Evolutionary conservation across 2,329 filamentous ascomycete genomes (phyloP).

Genomic region (Plenodomus lindquistii): DNA sequence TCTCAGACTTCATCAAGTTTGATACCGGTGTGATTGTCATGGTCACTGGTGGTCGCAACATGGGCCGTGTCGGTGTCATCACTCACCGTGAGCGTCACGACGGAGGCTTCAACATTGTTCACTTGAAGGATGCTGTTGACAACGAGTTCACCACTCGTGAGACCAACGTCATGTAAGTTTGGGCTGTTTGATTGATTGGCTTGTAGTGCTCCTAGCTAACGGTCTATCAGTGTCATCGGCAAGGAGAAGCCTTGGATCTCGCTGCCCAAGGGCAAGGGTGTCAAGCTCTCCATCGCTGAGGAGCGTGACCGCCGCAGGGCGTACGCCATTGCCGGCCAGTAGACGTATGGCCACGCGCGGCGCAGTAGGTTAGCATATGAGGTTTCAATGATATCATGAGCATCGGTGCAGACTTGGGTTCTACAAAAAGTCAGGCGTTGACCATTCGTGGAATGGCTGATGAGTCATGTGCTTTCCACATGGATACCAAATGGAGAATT

Average conservation of each 20-base stretch:
- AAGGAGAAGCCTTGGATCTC: slow-evolving; percentile 99
- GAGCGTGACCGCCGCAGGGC: slow-evolving; percentile 97
- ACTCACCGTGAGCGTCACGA: slow-evolving; percentile 99
- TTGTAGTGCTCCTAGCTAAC: slow-evolving; percentile 14
- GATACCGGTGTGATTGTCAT: slow-evolving; percentile 98
- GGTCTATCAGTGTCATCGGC: slow-evolving; percentile 72
- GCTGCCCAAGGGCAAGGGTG: slow-evolving; percentile 99
- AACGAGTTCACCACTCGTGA: slow-evolving; percentile 99
- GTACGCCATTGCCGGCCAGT: slow-evolving; percentile 58
- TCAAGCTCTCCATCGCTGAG: slow-evolving; percentile 95
- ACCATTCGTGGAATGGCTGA: slow-evolving; percentile 37
- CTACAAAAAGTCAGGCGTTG: slow-evolving; percentile 42
- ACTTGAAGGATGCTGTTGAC: slow-evolving; percentile 99
- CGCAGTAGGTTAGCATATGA: slow-evolving; percentile 30
- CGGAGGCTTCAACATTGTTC: slow-evolving; percentile 99
- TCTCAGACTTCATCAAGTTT: slow-evolving; percentile 97
- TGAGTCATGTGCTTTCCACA: slow-evolving; percentile 39
- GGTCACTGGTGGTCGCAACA: slow-evolving; percentile 99
- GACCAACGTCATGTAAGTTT: slow-evolving; percentile 83
- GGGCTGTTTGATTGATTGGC: background rate
- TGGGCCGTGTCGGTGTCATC: slow-evolving; percentile 99
- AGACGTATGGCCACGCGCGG: slow-evolving; percentile 32
- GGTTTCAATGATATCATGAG: slow-evolving; percentile 32
- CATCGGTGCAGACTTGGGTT: slow-evolving; percentile 31
- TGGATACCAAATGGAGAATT: slow-evolving; percentile 32